Evolutionary conservation across 169 alveolate species (phyloP), one percentile per base, ranked within the genome.

Genomic region (Babesia gibsoni): DNA sequence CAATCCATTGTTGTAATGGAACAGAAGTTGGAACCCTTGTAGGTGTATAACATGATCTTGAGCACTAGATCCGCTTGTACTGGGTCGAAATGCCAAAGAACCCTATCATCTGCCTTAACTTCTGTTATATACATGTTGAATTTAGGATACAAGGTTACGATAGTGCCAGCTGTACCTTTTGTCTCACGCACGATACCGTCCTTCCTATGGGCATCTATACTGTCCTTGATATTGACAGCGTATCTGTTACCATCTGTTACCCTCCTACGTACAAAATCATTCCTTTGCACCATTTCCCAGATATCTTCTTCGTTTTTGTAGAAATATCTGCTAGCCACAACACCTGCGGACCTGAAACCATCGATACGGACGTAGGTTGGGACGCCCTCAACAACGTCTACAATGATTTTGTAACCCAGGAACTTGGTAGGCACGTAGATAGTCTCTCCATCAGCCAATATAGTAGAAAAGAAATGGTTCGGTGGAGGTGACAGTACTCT

Each of bases 331-430:
- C 12, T 35, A 27, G 49, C 59, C 23, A 29, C 29, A 3, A 61
- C 58, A 25, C 72, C 59, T 16, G 50, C 52, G 43, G 37, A 33
- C 27, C 42, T 48, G 9, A 61, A 7, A 61, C 72, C 72, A 7
- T 43, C 52, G 33, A 61, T n/a, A 20, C 58, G 72, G 3, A 61
- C 29, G 45, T 23, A 61, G 27, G 41, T 14, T 0, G 72, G 59
- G 20, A 5, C 48, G 9, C 36, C 50, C 25, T 42, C 23, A 20
- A 61, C 32, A 32, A 33, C 29, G 45, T 61, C 72, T 27, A 61
- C 59, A 10, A 61, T 48, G 39, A 45, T 48, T 48, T 61, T 61
- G 59, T 61, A 61, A 8, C 37, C n/a, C 25, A 61, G 59, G 72
- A 61, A 61, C 6, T 41, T 10, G 14, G 50, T 18, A 0, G 72